Percentiles rank a stretch among this genome's conserved stretches.
Evolutionary conservation across 495 filamentous ascomycete species (phyloP).

Genomic region (Collariella sp.): DNA sequence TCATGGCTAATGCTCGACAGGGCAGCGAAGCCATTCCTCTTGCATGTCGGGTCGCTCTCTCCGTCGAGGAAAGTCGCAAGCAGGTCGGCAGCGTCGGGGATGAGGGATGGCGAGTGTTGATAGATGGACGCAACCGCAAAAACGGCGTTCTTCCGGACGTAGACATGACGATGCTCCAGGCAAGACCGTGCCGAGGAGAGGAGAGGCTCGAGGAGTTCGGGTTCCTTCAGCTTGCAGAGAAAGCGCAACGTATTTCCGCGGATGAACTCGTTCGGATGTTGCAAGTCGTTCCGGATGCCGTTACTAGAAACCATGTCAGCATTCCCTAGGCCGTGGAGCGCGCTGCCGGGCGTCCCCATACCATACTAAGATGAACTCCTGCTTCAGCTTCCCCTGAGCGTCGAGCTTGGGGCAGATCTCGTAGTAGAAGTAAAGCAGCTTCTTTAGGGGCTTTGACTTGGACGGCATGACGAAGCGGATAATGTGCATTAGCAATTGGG

Average conservation of each 20-base stretch:
- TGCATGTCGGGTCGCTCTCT: conserved; percentile 94
- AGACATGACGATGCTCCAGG: conserved; percentile 91
- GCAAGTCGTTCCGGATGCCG: conserved; percentile 93
- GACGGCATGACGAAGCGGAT: conserved; percentile 99
- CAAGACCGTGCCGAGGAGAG: conserved; percentile 85
- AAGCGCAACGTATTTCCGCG: conserved; percentile 94
- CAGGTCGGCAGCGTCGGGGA: conserved; percentile 92
- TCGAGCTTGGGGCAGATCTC: conserved; percentile 98
- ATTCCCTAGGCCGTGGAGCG: not conserved
- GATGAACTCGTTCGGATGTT: conserved; percentile 97
- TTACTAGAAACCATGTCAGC: conserved; percentile 52
- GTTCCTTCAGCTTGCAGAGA: conserved; percentile 89
- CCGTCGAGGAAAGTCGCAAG: conserved; percentile 81
- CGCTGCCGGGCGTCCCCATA: conserved; percentile 37
- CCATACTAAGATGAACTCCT: conserved; percentile 99
- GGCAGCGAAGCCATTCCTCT: conserved; percentile 94
- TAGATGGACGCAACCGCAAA: conserved; percentile 91
- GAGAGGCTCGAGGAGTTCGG: conserved; percentile 92
- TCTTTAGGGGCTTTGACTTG: conserved; percentile 93
- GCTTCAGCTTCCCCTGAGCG: conserved; percentile 83
- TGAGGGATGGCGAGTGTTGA: conserved; percentile 81
- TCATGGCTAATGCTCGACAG: conserved; percentile 86
- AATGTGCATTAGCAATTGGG: conserved; percentile 95
- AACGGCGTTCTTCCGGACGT: conserved; percentile 96
- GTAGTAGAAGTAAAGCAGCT: conserved; percentile 97